phyloP scores from a whole-genome alignment of 495 filamentous ascomycete species.

The Glarea lozoyensis region DNA sequence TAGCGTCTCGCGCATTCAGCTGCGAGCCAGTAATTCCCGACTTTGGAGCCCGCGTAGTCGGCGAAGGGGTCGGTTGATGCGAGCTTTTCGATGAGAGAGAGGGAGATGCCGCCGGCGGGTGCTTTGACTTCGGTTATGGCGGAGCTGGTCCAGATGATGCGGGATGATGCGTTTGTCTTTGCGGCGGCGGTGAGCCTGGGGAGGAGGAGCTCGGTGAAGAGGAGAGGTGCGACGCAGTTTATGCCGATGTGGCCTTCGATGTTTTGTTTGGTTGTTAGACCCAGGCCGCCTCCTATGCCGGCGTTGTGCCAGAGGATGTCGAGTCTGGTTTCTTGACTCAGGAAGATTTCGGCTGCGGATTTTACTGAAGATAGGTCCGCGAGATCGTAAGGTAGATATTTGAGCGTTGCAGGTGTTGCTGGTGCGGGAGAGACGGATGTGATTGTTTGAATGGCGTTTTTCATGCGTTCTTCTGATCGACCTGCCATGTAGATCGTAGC shows the following conservation, averaged over 20 bases:
- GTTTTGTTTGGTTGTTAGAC: conserved; percentile 25
- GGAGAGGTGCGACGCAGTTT: conserved; percentile 29
- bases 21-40: conserved; percentile 24
- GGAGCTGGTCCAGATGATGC: conserved; percentile 32
- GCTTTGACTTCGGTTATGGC: conserved; percentile 18
- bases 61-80: not conserved
- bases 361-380: conserved; percentile 43
- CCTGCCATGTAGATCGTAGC: conserved; percentile 42
- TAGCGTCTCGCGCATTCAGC: conserved; percentile 17
- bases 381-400: conserved; percentile 39
- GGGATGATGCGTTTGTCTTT: conserved; percentile 23
- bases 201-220: conserved; percentile 33
- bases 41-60: conserved; percentile 25
- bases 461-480: conserved; percentile 30
- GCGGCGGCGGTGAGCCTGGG: conserved; percentile 31
- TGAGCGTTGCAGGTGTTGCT: conserved; percentile 23
- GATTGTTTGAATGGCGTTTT: conserved; percentile 27
- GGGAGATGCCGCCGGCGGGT: conserved; percentile 20
- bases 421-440: conserved; percentile 7
- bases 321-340: conserved; percentile 29
- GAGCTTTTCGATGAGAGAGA: conserved; percentile 8
- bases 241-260: conserved; percentile 28
- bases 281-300: conserved; percentile 30
- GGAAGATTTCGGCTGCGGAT: conserved; percentile 32
- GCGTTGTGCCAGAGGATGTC: conserved; percentile 51